Evolutionary conservation across 352 stramenopile species (phyloP), one percentile per base, ranked within the genome.

Genomic region (Pythium angustatum): DNA sequence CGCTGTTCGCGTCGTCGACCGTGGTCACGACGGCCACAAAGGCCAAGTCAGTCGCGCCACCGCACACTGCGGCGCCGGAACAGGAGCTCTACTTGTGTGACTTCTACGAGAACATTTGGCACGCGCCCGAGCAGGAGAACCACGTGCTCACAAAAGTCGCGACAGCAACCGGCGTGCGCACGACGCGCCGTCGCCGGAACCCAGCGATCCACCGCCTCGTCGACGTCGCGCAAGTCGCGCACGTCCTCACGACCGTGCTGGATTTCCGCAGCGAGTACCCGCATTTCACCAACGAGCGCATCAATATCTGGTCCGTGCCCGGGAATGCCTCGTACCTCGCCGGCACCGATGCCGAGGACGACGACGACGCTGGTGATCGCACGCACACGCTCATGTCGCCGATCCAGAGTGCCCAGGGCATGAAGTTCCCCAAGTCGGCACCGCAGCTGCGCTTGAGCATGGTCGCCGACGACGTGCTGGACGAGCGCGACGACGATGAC

Each of bases 221-320:
- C 58, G 68, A 75, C 34, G 90, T 94, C 55, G 79, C 76, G n/a
- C 85, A 94, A 36, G 80, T 94, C 24, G 77, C 85, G 21, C 72
- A 92, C 44, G 81, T 91, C 49, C 62, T 94, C 41, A 88, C 83
- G 22, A 87, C 81, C 14, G 80, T 87, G 30, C 54, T 71, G 17
- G 83, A 92, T 65, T 93, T 88, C 59, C 85, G 82, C 44, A 75
- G 66, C 28, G 85, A 83, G 48, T 93, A 93, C 53, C 68, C 73
- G 33, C 48, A 22, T 0, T 64, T 68, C 17, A 60, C 66, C 3
- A 58, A 45, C 36, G 72, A 79, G 21, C 63, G 70, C 55, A 66
- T 75, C 28, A 93, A 91, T 61, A 82, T 91, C 27, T 93, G 81
- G 84, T 64, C 62, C 7, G 68, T 62, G 15, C 28, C 66, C 5